Base-by-base conservation (phyloP, 1,139 yeast genomes). In the Yamadazyma diddensiae region DNA sequence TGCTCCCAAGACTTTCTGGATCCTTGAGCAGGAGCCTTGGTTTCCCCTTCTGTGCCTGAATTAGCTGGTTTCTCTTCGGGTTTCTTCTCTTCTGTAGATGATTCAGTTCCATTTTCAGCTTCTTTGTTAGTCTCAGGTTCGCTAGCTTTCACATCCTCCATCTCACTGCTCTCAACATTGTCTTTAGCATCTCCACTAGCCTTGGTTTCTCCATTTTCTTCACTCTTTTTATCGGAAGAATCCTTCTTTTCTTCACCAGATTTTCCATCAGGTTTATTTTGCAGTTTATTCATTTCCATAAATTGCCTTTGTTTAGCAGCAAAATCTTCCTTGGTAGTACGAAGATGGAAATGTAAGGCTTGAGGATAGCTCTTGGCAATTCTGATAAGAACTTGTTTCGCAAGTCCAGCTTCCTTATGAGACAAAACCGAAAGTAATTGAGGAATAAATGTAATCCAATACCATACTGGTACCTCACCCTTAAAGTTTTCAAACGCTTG, bases 401-500 rank as follows among this genome's bases (percentile, higher is more conserved):
- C 96, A 55, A 87, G 70, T 36, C 79, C 73, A 0, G 96, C 97
- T 55, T 94, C 98, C 47, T 80, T 82, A 46, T 88, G 95, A 3
- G 97, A 84, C 43, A 94, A 69, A 0, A 96, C 82, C 1, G 96
- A 82, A 49, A 94, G 69, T 40, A 94, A 69, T 58, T 94, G 98
- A 3, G 98, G 98, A 47, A 94, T 88, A 49, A 84, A 92, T 0
- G 97, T 87, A 26, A 92, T 87, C 98, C 98, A 94, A 54, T 92
- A 92, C 99, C 99, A 94, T 3, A 90, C 95, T 8, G 98, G 97
- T 28, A 87, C 90, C 44, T 94, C 99, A 14, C 98, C 97, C 43
- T 94, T 77, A 57, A 86, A 92, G 34, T 85, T 81, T 39, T 87
- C 95, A 59, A 90, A 92, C 0, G 97, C 96, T 46, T 80, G 82